These are phyloP conservation scores for Hydrangea macrophylla DNA, from an alignment of 148 eudicot species.

Conservation along the genomic window DNA sequence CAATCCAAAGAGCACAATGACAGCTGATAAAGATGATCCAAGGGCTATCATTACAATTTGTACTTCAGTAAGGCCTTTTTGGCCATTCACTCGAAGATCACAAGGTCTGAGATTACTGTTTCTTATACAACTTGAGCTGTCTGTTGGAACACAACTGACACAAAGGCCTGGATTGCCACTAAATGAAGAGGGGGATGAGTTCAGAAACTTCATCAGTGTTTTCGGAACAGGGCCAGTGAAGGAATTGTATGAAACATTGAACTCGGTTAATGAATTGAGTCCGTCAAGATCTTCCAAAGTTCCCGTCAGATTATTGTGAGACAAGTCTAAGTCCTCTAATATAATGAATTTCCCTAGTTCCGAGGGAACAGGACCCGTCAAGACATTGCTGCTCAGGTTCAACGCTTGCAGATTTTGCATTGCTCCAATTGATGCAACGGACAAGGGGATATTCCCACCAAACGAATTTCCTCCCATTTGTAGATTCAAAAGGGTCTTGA, in stretches of 20 bases:
- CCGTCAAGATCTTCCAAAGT: constrained; percentile 40
- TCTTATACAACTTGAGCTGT: constrained; percentile 24
- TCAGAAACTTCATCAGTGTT: constrained; percentile 36
- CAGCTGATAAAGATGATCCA: constrained; percentile 33
- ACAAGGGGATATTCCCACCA: constrained; percentile 58
- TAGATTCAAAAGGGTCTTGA: constrained; percentile 39
- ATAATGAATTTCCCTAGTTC: constrained; percentile 34
- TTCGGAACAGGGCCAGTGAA: constrained; percentile 50
- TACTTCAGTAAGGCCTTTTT: constrained; percentile 26
- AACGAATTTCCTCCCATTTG: constrained; percentile 59
- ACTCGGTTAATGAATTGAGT: constrained; percentile 36
- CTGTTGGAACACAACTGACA: constrained; percentile 27
- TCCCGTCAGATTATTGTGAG: constrained; percentile 61
- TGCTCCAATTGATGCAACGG: constrained; percentile 30
- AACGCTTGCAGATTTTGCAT: constrained; percentile 39
- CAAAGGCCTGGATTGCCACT: constrained; percentile 58
- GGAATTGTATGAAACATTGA: constrained; percentile 49
- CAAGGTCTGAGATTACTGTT: constrained; percentile 40
- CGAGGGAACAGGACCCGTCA: constrained; percentile 51
- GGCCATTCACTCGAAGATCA: constrained; percentile 16
- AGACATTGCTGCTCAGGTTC: constrained; percentile 55
- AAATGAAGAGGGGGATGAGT: constrained; percentile 50
- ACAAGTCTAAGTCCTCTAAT: constrained; percentile 54
- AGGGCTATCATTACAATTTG: constrained; percentile 42
- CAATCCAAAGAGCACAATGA: constrained; percentile 28